Base-by-base conservation (phyloP, 441 rosid species). In the Croton laevigatus region DNA sequence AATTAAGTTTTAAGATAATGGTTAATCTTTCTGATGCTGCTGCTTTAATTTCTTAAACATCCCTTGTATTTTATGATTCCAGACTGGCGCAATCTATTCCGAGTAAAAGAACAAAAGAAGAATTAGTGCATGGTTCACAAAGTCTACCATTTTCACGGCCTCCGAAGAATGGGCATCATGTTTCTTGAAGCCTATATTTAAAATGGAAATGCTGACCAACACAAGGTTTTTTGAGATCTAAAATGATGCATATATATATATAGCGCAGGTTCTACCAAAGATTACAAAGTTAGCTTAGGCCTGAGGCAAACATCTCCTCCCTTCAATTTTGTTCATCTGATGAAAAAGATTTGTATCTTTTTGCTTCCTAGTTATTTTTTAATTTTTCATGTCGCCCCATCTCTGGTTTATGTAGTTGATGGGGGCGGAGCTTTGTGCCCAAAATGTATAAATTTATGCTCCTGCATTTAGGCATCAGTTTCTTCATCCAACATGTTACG, bases 41-140 rank as follows among this genome's bases (percentile, higher is more conserved):
- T 52, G 61, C 8, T 68, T 69, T 44, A 13, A 37, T 55, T 36
- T 27, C 55, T 37, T 22, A 52, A 5, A 49, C 1, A 16, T 5
- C n/a, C 2, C 64, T 32, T 23, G 22, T 62, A 27, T 54, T 44
- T 65, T 57, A 65, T n/a, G 27, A 7, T 62, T 52, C 51, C 75
- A 84, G 90, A 75, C 81, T 59, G 59, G 70, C 73, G 0, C 74
- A 73, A 40, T 78, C 81, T 17, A 42, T 53, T 58, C 73, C 76
- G 14, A 78, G 74, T 79, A 82, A 84, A 78, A 37, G 82, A 40
- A 27, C 66, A 11, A 84, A 81, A 79, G 82, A 81, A 54, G 73
- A 79, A 69, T 12, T 68, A 68, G 27, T 7, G 55, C 68, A 16
- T n/a, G 74, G 80, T 60, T 70, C 77, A 27, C 69, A 64, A 44